Conservation (phyloP, 176 grass and related monocot genomes). For the Chloris gayana region DNA sequence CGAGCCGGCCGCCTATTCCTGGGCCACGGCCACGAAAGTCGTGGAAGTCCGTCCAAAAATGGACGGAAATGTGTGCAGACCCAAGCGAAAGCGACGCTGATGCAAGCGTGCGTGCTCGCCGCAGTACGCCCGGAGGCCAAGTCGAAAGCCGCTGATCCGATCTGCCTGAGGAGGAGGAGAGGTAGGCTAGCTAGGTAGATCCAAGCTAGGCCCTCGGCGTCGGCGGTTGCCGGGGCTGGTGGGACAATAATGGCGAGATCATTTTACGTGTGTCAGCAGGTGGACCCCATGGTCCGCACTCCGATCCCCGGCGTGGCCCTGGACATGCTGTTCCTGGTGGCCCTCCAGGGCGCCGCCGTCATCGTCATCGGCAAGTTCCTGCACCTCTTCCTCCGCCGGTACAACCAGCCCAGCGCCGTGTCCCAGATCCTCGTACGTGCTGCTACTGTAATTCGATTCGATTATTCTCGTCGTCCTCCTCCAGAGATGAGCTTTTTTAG, state of each 20-base stretch:
- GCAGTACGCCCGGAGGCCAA: neutral
- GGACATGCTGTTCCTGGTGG: slow-evolving; percentile 55
- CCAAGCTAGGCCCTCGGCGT: neutral
- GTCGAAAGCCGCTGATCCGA: neutral
- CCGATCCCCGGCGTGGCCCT: slow-evolving; percentile 49
- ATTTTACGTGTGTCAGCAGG: slow-evolving; percentile 9
- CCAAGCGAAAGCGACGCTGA: neutral
- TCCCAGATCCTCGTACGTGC: slow-evolving; percentile 52
- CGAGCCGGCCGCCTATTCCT: slow-evolving; percentile 19
- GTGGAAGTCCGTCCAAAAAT: slow-evolving; percentile 38
- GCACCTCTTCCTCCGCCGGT: slow-evolving; percentile 50
- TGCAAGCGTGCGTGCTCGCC: neutral
- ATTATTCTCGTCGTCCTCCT: too few species aligned
- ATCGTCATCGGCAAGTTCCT: slow-evolving; percentile 44
- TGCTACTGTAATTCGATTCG: too few species aligned
- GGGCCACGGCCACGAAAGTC: slow-evolving; percentile 21
- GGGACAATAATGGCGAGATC: slow-evolving; percentile 32
- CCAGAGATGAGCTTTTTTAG: too few species aligned
- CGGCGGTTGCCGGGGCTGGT: neutral
- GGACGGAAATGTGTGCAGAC: neutral
- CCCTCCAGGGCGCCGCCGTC: slow-evolving; percentile 44
- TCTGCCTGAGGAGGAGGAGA: neutral
- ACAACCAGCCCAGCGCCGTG: slow-evolving; percentile 51
- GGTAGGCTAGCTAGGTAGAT: neutral
- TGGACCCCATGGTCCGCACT: neutral